These are phyloP conservation scores for Russula ochroleuca DNA, from an alignment of 768 basidiomycete species.

Conservation along the genomic window DNA sequence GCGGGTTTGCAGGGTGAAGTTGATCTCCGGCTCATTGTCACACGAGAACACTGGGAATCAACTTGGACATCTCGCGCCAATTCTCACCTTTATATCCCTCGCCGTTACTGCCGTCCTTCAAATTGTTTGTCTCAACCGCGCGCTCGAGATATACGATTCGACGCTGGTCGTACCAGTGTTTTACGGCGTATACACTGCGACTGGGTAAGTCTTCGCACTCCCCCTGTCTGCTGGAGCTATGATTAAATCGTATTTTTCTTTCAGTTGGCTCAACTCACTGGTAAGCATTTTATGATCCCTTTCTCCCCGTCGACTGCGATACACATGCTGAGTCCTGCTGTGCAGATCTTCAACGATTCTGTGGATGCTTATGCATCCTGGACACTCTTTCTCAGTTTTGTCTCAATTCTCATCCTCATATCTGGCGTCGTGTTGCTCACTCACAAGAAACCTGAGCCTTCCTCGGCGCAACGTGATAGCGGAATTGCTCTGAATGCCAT, in stretches of 20 bases:
- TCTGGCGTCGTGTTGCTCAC: slow-evolving; percentile 91
- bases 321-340: neutral
- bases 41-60: slow-evolving; percentile 82
- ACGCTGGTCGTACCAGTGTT: slow-evolving; percentile 92
- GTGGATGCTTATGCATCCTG: slow-evolving; percentile 82
- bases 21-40: slow-evolving; percentile 70
- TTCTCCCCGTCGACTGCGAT: neutral
- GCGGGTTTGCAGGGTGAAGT: slow-evolving; percentile 55
- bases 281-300: no score
- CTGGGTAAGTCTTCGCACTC: slow-evolving; percentile 47
- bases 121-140: slow-evolving; percentile 88
- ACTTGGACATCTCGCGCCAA: slow-evolving; percentile 74
- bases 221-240: neutral
- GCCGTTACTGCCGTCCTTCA: slow-evolving; percentile 78
- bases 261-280: slow-evolving; percentile 59
- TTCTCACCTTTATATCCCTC: slow-evolving; percentile 59
- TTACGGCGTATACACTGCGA: slow-evolving; percentile 87
- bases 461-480: slow-evolving; percentile 31
- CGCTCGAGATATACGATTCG: slow-evolving; percentile 84
- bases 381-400: slow-evolving; percentile 83
- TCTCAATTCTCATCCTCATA: slow-evolving; percentile 82
- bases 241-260: slow-evolving; percentile 3
- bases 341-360: slow-evolving; percentile 74
- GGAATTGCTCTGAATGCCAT: slow-evolving; percentile 33
- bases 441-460: slow-evolving; percentile 79